Percentiles rank a stretch among this genome's conserved stretches.
These are phyloP conservation scores for Tripterygium wilfordii DNA, from an alignment of 177 flowering plant genomes.

Conservation along the genomic window DNA sequence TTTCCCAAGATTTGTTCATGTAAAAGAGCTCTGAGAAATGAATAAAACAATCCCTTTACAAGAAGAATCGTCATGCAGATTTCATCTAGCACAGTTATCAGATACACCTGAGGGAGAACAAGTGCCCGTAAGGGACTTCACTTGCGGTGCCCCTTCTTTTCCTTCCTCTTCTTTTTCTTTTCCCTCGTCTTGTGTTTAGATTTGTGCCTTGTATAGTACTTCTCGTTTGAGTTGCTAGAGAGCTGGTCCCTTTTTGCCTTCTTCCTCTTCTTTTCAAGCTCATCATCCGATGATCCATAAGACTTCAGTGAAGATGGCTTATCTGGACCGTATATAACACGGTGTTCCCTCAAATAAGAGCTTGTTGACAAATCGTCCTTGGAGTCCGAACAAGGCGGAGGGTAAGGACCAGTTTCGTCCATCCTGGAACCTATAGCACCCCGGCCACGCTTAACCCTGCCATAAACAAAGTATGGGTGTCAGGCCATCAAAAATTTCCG, in stretches of 20 bases:
- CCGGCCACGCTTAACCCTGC: constrained; percentile 85
- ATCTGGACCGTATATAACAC: constrained; percentile 52
- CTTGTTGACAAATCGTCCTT: constrained; percentile 12
- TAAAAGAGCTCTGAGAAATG: no score
- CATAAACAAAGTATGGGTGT: constrained; percentile 7
- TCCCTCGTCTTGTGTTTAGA: constrained; percentile 34
- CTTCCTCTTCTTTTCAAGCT: constrained; percentile 19
- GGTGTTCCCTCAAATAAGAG: constrained; percentile 23
- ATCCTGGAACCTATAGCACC: no score
- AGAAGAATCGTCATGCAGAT: no score
- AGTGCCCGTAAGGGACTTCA: constrained; percentile 6
- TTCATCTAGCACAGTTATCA: no score
- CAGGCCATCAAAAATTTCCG: no score
- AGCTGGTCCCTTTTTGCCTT: constrained; percentile 24
- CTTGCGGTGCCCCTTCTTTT: constrained; percentile 28
- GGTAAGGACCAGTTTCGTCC: no score
- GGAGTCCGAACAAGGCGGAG: constrained; percentile 26
- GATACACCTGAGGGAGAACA: no score
- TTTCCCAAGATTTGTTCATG: no score
- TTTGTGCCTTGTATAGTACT: constrained; percentile 33
- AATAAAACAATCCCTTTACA: no score
- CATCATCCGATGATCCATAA: constrained; percentile 26
- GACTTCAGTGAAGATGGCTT: constrained; percentile 37
- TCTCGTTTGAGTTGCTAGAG: constrained; percentile 26
- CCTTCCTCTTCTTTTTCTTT: constrained; percentile 36